These are phyloP conservation scores for Morella rubra DNA, from an alignment of 306 rosid species.

Conservation along the genomic window DNA sequence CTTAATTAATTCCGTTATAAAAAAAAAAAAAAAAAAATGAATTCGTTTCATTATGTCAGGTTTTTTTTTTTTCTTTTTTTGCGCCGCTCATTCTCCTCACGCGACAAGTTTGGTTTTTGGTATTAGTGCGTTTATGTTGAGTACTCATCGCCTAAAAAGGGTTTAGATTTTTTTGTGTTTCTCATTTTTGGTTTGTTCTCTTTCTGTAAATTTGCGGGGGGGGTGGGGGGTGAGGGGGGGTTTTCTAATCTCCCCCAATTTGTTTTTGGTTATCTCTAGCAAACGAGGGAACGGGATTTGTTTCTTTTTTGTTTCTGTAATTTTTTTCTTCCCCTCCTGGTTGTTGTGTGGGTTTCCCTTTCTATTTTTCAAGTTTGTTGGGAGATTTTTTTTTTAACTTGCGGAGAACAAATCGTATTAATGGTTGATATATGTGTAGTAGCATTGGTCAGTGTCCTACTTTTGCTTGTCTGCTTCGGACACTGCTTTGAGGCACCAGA, in stretches of 20 bases:
- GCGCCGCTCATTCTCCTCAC: no score
- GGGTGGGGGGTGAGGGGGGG: no score
- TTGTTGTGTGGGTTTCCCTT: not conserved
- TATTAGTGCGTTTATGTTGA: no score
- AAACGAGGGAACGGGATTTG: slow-evolving; percentile 6
- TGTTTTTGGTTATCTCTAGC: not conserved
- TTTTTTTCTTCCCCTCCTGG: not conserved
- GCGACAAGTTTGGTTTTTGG: no score
- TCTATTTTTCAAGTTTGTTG: not conserved
- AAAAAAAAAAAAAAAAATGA: no score
- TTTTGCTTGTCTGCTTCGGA: not conserved
- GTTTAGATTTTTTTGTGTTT: no score
- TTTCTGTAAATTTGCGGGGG: no score
- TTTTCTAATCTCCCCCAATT: not conserved
- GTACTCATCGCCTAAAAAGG: no score
- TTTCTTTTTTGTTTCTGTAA: not conserved
- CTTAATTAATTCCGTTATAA: not conserved
- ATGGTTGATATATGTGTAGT: not conserved
- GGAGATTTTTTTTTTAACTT: not conserved
- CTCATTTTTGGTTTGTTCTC: no score
- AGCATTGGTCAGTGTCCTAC: not conserved
- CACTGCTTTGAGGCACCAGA: no score
- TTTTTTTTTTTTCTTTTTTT: no score
- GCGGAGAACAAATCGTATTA: no score
- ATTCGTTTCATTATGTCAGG: not conserved